phyloP scores from a whole-genome alignment of 2,329 filamentous ascomycete genomes.

The Leptographium wingfieldii region DNA sequence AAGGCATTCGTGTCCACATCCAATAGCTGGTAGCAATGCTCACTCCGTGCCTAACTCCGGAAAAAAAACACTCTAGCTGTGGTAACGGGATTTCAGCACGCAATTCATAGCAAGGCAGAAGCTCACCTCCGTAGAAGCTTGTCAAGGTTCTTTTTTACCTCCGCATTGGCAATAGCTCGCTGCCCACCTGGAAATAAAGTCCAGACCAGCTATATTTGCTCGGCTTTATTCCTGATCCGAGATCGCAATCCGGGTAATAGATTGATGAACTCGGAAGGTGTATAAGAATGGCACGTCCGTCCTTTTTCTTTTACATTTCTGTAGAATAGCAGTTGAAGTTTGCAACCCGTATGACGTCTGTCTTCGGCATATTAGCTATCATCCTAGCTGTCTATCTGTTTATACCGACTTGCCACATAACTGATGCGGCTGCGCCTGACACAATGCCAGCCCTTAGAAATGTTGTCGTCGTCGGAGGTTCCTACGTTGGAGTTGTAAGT shows the following conservation, averaged over 20 bases:
- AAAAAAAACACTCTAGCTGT: background rate
- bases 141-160: background rate
- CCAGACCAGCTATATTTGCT: background rate
- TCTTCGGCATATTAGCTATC: background rate
- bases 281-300: background rate
- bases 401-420: background rate
- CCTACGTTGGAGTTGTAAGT: conserved; percentile 7
- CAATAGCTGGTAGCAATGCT: background rate
- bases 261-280: background rate
- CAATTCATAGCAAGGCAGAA: background rate
- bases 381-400: background rate
- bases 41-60: background rate
- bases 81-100: background rate
- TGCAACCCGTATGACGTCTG: background rate
- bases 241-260: background rate
- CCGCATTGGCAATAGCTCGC: background rate
- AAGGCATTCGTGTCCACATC: background rate
- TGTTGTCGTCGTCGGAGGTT: conserved; percentile 10
- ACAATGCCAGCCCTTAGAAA: conserved; percentile 1
- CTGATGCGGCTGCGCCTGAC: background rate
- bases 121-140: background rate
- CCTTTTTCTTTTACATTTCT: background rate
- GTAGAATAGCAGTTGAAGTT: too few species aligned
- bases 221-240: background rate
- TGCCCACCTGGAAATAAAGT: background rate